phyloP scores from a whole-genome alignment of 768 basidiomycete genomes.

The Boletus vermiculosoides region DNA sequence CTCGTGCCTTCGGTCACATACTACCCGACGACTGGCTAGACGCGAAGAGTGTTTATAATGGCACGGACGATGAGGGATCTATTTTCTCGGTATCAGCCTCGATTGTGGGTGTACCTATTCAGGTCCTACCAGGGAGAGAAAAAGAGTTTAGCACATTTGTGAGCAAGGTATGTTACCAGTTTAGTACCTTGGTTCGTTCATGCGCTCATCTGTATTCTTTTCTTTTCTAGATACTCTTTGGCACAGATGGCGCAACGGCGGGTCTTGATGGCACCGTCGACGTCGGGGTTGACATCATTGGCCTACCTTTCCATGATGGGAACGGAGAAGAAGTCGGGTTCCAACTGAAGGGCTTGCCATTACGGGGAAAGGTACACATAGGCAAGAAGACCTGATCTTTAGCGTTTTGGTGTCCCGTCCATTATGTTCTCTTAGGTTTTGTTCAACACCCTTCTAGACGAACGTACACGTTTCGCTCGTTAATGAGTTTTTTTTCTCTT shows the following conservation, averaged over 20 bases:
- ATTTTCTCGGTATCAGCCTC: constrained; percentile 60
- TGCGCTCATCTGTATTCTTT: constrained; percentile 1
- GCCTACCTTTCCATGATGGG: constrained; percentile 52
- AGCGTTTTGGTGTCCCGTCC: not conserved
- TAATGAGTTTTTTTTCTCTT: not conserved
- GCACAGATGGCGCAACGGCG: constrained; percentile 60
- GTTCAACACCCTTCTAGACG: not conserved
- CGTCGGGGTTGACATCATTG: constrained; percentile 57
- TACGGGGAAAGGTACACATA: constrained; percentile 63
- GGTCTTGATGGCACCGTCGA: constrained; percentile 65
- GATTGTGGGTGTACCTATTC: constrained; percentile 70
- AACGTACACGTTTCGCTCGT: constrained; percentile 2
- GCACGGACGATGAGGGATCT: constrained; percentile 49
- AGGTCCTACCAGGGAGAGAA: constrained; percentile 77
- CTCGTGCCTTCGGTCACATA: constrained; percentile 73
- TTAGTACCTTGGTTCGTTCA: not conserved
- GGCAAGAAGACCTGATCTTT: constrained; percentile 48
- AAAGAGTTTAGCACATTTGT: constrained; percentile 75
- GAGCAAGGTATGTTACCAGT: constrained; percentile 53
- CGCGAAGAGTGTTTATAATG: constrained; percentile 41
- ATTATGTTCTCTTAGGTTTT: not conserved
- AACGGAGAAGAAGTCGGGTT: constrained; percentile 44
- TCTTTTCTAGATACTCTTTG: constrained; percentile 60
- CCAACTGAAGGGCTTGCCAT: constrained; percentile 61
- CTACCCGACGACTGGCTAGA: constrained; percentile 67